Evolutionary conservation across 164 flowering plant genomes (phyloP), one percentile per base, ranked within the genome.

Genomic region (Dillenia suffruticosa): DNA sequence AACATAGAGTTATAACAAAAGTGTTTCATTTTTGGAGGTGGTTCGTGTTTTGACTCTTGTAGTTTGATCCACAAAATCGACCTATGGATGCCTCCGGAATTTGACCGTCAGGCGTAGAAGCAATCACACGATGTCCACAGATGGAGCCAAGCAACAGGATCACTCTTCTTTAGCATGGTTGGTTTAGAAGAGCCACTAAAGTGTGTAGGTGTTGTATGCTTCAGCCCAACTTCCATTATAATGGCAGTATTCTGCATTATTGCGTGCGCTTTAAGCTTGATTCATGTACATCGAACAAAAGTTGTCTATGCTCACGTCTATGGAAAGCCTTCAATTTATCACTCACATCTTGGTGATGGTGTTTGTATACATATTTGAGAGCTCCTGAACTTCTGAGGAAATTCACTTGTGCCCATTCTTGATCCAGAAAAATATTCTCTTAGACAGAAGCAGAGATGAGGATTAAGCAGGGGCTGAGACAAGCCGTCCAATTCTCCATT

Each of bases 31-130:
- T n/a, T n/a, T n/a, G n/a, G n/a, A n/a, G n/a, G n/a, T n/a, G n/a
- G n/a, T n/a, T n/a, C n/a, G n/a, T n/a, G n/a, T n/a, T n/a, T n/a
- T n/a, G n/a, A n/a, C n/a, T n/a, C n/a, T n/a, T n/a, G n/a, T n/a
- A n/a, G n/a, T n/a, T n/a, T n/a, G n/a, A n/a, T n/a, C n/a, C n/a
- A n/a, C n/a, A n/a, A n/a, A n/a, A n/a, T n/a, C n/a, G n/a, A n/a
- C n/a, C n/a, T n/a, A n/a, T n/a, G n/a, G n/a, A n/a, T n/a, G n/a
- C n/a, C n/a, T n/a, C n/a, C n/a, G n/a, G n/a, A n/a, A n/a, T n/a
- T n/a, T 67, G 99, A 95, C 62, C 58, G 63, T 22, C 89, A 92
- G 72, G 99, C 99, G 9, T 97, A 85, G 77, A 89, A 79, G 65
- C 99, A 95, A 81, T 83, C 87, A 66, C 79, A 68, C 1, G 12